Conservation (phyloP, 2,329 filamentous ascomycete species). For the Cercospora beticola region DNA sequence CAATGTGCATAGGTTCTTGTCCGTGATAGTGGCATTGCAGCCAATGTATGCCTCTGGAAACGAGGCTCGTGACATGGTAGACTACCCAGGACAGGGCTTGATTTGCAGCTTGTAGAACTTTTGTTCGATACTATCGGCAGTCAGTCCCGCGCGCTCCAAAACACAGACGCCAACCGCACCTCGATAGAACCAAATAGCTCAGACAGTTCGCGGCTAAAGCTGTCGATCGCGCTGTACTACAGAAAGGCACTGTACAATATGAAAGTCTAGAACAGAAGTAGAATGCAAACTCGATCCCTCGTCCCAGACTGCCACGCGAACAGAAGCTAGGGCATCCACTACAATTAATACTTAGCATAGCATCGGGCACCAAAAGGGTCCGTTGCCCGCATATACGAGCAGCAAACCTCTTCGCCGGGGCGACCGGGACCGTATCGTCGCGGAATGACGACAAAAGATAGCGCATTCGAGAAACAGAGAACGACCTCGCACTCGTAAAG, state of each 20-base stretch:
- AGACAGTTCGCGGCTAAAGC: background rate
- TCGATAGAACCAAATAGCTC: background rate
- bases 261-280: background rate
- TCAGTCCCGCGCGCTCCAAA: too few species aligned
- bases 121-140: too few species aligned
- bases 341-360: background rate
- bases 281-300: background rate
- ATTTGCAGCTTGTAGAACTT: too few species aligned
- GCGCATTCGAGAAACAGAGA: background rate
- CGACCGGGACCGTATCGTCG: background rate
- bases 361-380: background rate
- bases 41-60: constrained; percentile 7
- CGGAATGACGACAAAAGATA: background rate
- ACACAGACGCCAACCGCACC: background rate
- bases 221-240: background rate
- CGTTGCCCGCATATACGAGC: background rate
- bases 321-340: background rate
- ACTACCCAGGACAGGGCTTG: too few species aligned
- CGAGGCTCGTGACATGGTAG: background rate
- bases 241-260: background rate
- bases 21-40: constrained; percentile 26
- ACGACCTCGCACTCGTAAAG: background rate
- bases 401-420: background rate
- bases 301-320: background rate
- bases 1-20: constrained; percentile 28